Evolutionary conservation across 2,329 filamentous ascomycete species (phyloP), one percentile per base, ranked within the genome.

Genomic region (Cordyceps militaris): DNA sequence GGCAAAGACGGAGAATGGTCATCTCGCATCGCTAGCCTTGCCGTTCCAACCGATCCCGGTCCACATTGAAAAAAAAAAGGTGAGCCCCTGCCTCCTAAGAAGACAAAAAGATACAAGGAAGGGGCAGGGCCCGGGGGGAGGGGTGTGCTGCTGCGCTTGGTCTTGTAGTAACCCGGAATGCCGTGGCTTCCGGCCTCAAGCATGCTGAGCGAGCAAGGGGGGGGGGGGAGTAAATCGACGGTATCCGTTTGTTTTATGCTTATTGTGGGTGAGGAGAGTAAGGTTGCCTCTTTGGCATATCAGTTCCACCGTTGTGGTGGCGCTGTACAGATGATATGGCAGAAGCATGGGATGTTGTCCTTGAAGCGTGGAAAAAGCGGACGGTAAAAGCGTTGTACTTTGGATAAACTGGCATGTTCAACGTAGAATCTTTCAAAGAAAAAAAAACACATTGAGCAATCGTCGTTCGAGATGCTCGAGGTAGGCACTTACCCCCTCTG

Each of bases 41-140:
- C 55, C 55, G 55, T 57, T 16, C 47, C 36, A 57, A 57, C 55
- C 55, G 55, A 52, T 51, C 55, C 55, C 47, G 47, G 55, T n/a
- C 54, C 54, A 50, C 54, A 56, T 26, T 48, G 26, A 49, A 40
- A 14, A 56, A 19, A 43, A 34, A 56, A 19, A 43, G 24, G 26
- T 42, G 34, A 38, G n/a, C 34, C n/a, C n/a, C 34, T 38, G 11
- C 34, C 34, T 7, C 34, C n/a, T n/a, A n/a, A n/a, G n/a, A 36
- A 16, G 34, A n/a, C 4, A 36, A 16, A 3, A 16, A 36, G 8
- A 16, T 36, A 36, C 2, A 13, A 38, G n/a, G 4, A 16, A 36
- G n/a, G 7, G 6, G 14, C 11, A 13, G 14, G 13, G 34, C 34
- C 7, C n/a, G 34, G 8, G 14, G 11, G 34, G 34, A 14, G 11